Conservation (phyloP, 306 rosid species). For the Casuarina glauca region DNA sequence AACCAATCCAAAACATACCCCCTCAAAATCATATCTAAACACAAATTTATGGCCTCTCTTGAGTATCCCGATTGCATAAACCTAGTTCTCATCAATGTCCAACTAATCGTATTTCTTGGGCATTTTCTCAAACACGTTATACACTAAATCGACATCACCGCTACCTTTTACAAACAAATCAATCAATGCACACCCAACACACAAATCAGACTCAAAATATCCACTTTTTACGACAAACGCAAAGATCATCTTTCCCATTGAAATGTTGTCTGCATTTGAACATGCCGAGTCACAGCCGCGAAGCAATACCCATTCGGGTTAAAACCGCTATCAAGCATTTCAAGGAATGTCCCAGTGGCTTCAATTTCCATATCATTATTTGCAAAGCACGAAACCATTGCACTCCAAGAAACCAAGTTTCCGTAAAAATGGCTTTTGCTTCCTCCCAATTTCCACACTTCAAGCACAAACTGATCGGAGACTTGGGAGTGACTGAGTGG, state of each 20-base stretch:
- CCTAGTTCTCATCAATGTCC: constrained; percentile 68
- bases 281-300: constrained; percentile 47
- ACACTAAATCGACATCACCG: constrained; percentile 39
- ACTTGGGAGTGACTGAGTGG: constrained; percentile 48
- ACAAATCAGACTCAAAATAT: constrained; percentile 47
- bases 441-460: constrained; percentile 41
- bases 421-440: constrained; percentile 40
- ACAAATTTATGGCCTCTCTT: constrained; percentile 41
- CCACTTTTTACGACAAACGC: constrained; percentile 50
- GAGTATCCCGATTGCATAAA: constrained; percentile 39
- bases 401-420: constrained; percentile 53
- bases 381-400: constrained; percentile 56
- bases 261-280: constrained; percentile 24
- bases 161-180: constrained; percentile 54
- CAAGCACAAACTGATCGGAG: constrained; percentile 57
- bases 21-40: constrained; percentile 37
- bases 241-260: constrained; percentile 31
- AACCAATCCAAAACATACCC: constrained; percentile 47
- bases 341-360: constrained; percentile 40
- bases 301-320: constrained; percentile 59
- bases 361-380: constrained; percentile 35
- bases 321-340: constrained; percentile 41
- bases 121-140: constrained; percentile 58
- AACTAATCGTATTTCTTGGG: constrained; percentile 48
- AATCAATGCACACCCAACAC: constrained; percentile 62